phyloP scores from a whole-genome alignment of 2,329 filamentous ascomycete genomes.

The Fusarium marasasianum region DNA sequence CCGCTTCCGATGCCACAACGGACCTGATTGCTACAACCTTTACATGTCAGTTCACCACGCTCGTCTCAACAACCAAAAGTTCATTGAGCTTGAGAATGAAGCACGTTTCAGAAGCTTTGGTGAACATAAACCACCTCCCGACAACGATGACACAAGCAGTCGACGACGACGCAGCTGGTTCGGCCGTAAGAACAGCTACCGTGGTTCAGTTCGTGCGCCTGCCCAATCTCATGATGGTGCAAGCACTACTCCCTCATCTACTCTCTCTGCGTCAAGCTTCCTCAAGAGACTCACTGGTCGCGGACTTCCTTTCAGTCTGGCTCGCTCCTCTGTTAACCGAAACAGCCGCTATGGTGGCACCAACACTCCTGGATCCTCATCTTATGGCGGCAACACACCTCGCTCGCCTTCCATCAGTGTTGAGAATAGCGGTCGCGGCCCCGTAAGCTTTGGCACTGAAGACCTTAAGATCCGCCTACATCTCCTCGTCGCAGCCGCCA shows the following conservation, averaged over 20 bases:
- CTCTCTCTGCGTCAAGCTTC: constrained; percentile 79
- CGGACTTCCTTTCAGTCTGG: constrained; percentile 81
- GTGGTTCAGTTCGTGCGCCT: constrained; percentile 68
- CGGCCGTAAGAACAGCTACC: constrained; percentile 71
- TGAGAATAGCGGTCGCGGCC: constrained; percentile 59
- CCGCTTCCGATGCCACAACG: constrained; percentile 85
- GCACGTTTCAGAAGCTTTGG: constrained; percentile 78
- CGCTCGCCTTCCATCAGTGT: constrained; percentile 68
- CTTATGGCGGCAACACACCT: constrained; percentile 58
- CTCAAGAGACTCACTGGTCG: constrained; percentile 79
- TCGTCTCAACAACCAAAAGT: constrained; percentile 91
- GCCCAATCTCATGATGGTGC: constrained; percentile 78
- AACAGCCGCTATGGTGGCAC: constrained; percentile 64
- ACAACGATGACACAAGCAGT: constrained; percentile 59
- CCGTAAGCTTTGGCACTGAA: constrained; percentile 69
- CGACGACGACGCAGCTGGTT: constrained; percentile 66
- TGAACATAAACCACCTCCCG: constrained; percentile 60
- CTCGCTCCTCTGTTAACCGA: constrained; percentile 76
- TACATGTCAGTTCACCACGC: constrained; percentile 89
- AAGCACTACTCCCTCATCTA: constrained; percentile 68
- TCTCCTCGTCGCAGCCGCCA: constrained; percentile 75
- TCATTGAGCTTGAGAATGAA: constrained; percentile 73
- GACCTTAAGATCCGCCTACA: constrained; percentile 91
- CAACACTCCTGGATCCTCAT: constrained; percentile 68
- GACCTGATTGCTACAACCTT: constrained; percentile 80